These are phyloP conservation scores for Pseudocercospora vitis DNA, from an alignment of 2,329 filamentous ascomycete species.

Conservation along the genomic window DNA sequence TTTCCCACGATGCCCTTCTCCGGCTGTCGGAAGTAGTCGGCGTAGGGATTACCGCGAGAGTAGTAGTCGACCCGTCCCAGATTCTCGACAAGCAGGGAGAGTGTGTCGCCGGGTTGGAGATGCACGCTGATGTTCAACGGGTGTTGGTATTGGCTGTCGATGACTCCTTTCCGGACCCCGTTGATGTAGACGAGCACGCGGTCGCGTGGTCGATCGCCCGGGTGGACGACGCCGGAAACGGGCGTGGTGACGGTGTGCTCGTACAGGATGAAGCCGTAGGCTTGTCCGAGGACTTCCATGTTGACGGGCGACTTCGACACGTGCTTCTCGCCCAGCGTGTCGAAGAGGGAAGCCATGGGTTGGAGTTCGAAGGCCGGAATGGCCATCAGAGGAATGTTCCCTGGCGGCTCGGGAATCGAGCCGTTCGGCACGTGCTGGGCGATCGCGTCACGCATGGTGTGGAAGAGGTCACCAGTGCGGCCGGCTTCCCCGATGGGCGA, in stretches of 20 bases:
- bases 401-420: conserved; percentile 43
- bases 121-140: conserved; percentile 43
- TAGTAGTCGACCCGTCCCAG: conserved; percentile 53
- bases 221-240: conserved; percentile 32
- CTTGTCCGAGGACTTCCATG: conserved; percentile 15
- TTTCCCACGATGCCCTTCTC: conserved; percentile 49
- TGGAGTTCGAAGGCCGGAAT: conserved; percentile 43
- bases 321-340: not conserved
- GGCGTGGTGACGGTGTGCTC: conserved; percentile 8
- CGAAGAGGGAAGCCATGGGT: conserved; percentile 31
- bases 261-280: conserved; percentile 17
- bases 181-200: conserved; percentile 53
- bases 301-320: not conserved
- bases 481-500: conserved; percentile 54
- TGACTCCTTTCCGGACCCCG: conserved; percentile 43
- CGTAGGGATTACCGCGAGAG: conserved; percentile 37
- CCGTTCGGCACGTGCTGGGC: conserved; percentile 36
- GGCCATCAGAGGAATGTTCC: conserved; percentile 36
- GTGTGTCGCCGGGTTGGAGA: conserved; percentile 43
- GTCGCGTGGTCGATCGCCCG: conserved; percentile 49
- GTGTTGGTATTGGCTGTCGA: conserved; percentile 48
- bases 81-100: conserved; percentile 53
- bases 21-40: conserved; percentile 40
- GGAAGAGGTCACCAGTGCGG: conserved; percentile 48
- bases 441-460: conserved; percentile 44